Conservation (phyloP, 768 basidiomycete genomes). For the Hericium rajendrae region DNA sequence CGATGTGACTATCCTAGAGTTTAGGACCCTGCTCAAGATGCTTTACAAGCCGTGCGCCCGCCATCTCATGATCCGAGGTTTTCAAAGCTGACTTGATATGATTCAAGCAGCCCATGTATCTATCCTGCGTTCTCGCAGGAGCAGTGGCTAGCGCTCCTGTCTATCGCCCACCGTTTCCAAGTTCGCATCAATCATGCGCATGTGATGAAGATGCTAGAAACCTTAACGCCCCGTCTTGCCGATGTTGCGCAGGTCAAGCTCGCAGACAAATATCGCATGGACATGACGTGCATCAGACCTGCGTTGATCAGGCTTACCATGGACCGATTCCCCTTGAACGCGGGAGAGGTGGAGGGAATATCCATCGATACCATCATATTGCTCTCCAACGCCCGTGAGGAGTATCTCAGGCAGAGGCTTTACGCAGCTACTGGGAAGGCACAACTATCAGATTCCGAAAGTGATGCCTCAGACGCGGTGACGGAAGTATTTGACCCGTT, state of each 20-base stretch:
- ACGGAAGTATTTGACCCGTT: background rate
- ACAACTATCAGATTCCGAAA: background rate
- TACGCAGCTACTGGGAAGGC: no score
- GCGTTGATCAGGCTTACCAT: background rate
- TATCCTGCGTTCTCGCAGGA: background rate
- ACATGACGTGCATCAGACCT: background rate
- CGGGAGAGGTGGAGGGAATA: no score
- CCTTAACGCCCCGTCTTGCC: background rate
- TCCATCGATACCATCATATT: no score
- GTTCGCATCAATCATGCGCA: background rate
- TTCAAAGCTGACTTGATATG: background rate
- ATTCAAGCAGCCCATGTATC: background rate
- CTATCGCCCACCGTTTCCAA: background rate
- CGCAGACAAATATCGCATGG: background rate
- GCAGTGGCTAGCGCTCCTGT: background rate
- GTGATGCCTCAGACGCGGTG: background rate
- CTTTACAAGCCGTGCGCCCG: conserved; percentile 5
- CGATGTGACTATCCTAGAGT: conserved; percentile 6
- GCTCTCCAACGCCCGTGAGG: no score
- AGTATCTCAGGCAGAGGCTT: no score
- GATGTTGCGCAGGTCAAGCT: background rate
- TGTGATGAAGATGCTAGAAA: background rate
- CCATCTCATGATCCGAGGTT: no score
- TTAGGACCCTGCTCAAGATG: conserved; percentile 6
- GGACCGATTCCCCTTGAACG: no score